Conservation (phyloP, 176 grass and related monocot genomes). For the Luzula sylvatica region DNA sequence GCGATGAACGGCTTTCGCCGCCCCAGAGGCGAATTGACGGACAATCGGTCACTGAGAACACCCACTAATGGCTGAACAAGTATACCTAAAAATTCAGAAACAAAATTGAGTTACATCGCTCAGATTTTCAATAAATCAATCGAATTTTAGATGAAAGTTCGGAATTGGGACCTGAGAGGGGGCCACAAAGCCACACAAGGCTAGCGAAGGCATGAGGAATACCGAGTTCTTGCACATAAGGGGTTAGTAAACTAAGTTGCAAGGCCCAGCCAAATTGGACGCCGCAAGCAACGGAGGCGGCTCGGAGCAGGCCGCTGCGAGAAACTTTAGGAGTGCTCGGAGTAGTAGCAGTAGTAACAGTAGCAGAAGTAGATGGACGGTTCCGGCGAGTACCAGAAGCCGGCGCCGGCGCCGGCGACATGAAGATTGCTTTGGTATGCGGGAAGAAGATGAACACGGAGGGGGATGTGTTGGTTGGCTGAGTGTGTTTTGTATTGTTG, state of each 20-base stretch:
- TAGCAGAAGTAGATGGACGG: constrained; percentile 1
- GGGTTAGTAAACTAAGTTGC: constrained; percentile 58
- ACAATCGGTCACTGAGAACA: constrained; percentile 53
- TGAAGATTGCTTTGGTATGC: background rate
- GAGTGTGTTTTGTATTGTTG: background rate
- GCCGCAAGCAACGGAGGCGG: constrained; percentile 60
- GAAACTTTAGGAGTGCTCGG: constrained; percentile 30
- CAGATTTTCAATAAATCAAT: background rate
- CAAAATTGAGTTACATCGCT: background rate
- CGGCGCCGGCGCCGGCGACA: background rate
- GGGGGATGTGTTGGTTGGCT: constrained; percentile 1
- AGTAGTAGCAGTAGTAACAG: background rate
- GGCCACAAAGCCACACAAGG: constrained; percentile 80
- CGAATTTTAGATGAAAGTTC: background rate
- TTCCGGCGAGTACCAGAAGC: background rate
- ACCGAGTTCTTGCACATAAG: constrained; percentile 74
- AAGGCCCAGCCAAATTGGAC: constrained; percentile 76
- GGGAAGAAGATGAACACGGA: background rate
- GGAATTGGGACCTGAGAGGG: constrained; percentile 36
- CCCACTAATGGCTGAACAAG: constrained; percentile 72
- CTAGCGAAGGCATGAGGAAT: constrained; percentile 71
- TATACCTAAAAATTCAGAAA: constrained; percentile 16
- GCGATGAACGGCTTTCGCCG: constrained; percentile 60
- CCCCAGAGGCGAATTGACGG: constrained; percentile 31
- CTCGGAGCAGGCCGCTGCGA: constrained; percentile 35